Base-by-base conservation (phyloP, 2,329 filamentous ascomycete genomes). In the Sarocladiaceae sp. region DNA sequence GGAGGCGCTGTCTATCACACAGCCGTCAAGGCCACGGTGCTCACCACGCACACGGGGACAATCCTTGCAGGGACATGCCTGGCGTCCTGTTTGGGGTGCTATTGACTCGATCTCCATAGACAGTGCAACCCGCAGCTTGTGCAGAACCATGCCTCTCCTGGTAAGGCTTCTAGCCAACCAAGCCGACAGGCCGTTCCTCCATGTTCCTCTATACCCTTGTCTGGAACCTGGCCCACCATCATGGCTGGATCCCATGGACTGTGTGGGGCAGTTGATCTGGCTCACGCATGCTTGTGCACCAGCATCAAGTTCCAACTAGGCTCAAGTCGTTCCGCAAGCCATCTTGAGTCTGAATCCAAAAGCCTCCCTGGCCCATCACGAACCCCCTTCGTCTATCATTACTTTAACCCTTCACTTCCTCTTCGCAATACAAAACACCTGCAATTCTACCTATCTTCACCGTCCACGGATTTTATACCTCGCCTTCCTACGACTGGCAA, bases 181-280 rank as follows among this genome's bases (percentile, higher is more conserved):
- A 33, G 44, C 44, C 44, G 44, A 48, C 44, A 48, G 44, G 26
- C 44, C 47, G 47, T 50, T 37, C 46, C 47, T 50, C 47, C 47
- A 50, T 50, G 47, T 33, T 50, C 31, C 47, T 50, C 47, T 23
- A 48, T 48, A 48, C 44, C 44, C 44, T 48, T 48, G 44, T 28
- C 26, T 48, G 31, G 44, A 20, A 20, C 44, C 28, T n/a, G 44
- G 44, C 17, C 44, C 44, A 48, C 44, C 44, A 48, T 31, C 26
- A 10, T 48, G 26, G 26, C 28, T 48, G 44, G 44, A 33, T 48
- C 44, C 28, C 25, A 46, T 26, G 23, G 40, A 28, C 26, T 31
- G 44, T n/a, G n/a, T 48, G 44, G 44, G 22, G 11, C 44, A 48
- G 26, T 48, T 48, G 44, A 48, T 48, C 44, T 37, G 47, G 47